phyloP scores from a whole-genome alignment of 345 rosid genomes.

The Eucalyptus regnans region DNA sequence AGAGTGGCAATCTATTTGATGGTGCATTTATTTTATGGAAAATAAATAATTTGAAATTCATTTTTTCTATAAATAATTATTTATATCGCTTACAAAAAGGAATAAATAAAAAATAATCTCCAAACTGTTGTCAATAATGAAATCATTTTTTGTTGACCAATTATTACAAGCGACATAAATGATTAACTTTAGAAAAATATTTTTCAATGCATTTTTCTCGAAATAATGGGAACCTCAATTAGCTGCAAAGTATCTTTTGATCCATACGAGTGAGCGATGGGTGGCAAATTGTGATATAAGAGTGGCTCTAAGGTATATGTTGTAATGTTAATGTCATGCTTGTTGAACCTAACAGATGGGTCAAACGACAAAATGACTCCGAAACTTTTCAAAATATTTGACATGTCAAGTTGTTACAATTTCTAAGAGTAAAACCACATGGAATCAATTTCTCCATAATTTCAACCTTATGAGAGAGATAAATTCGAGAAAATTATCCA shows the following conservation, averaged over 20 bases:
- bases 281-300: neutral
- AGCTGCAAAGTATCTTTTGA: no score
- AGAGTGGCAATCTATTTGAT: neutral
- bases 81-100: no score
- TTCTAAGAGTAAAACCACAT: accelerated
- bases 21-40: neutral
- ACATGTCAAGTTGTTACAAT: neutral
- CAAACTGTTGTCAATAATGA: no score
- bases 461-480: no score
- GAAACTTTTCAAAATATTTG: neutral
- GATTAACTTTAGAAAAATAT: no score
- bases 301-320: neutral
- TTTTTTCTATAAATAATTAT: no score
- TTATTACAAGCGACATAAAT: no score
- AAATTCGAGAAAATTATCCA: no score
- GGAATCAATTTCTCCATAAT: neutral
- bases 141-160: no score
- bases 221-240: no score
- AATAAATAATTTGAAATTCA: neutral
- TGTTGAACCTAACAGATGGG: neutral
- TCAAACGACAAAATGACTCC: accelerated
- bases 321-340: neutral
- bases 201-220: no score
- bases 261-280: accelerated
- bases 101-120: no score